Base-by-base conservation (phyloP, 805 yeast species). In the Brettanomyces bruxellensis region DNA sequence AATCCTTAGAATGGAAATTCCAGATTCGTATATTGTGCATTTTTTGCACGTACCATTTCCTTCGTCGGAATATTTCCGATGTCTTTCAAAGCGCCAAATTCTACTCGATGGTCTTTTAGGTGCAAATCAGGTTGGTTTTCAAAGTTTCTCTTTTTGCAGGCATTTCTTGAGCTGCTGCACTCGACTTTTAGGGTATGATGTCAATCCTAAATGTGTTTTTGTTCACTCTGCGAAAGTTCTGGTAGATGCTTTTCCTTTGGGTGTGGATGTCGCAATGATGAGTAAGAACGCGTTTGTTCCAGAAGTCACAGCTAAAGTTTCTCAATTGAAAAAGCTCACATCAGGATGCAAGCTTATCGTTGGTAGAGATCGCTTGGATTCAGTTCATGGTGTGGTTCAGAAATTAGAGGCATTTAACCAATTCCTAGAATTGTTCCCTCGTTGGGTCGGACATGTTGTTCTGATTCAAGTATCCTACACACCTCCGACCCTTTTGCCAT, bases 31-130 rank as follows among this genome's bases (percentile, higher is more conserved):
- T 50, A 83, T 90, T 52, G 93, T 91, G 12, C 78, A 86, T 45
- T 89, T 78, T 64, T 66, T 90, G 53, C 96, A 90, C 62, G 76
- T 87, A 3, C 96, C 97, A n/a, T 90, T 91, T 73, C 96, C 97
- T 11, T 81, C 95, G 25, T 82, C 89, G 14, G 99, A 93, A 65
- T 89, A 90, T 62, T 88, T 93, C 68, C 75, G 97, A 51, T 86
- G 95, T 54, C 66, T 95, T 34, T 81, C 96, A 36, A 86, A 86
- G 64, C 76, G 99, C 53, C 73, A 79, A 47, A 83, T 86, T 58
- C 69, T 93, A 43, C 71, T 93, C 48, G 95, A 87, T 58, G 98
- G 99, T 14, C 76, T 93, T 76, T 74, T 93, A 43, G 98, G 98
- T 24, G 80, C 96, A 5, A 86, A 88, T 60, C 78, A 81, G 57